Conservation (phyloP, 192 early-diverging fungal species). For the Podochytrium sp. region DNA sequence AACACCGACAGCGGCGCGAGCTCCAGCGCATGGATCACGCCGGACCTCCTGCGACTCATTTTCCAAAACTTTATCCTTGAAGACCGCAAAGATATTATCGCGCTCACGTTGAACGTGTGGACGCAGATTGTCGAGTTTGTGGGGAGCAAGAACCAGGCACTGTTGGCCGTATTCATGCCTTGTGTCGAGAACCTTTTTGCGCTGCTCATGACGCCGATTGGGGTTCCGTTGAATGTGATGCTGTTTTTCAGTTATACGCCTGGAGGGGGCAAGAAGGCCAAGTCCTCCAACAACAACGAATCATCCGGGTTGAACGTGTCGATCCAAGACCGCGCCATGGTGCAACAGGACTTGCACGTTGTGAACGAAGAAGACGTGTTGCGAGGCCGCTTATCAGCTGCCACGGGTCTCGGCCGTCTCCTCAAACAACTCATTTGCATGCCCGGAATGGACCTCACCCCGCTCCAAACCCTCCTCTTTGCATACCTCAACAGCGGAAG, state of each 20-base stretch:
- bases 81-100: conserved; percentile 66
- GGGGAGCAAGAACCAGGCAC: conserved; percentile 25
- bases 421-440: conserved; percentile 63
- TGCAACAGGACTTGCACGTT: conserved; percentile 86
- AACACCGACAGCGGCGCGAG: neutral
- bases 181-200: conserved; percentile 62
- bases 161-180: neutral
- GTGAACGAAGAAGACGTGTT: conserved; percentile 76
- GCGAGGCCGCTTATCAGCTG: conserved; percentile 77
- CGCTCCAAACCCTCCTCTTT: conserved; percentile 55
- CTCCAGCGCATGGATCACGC: conserved; percentile 52
- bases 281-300: neutral
- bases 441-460: neutral
- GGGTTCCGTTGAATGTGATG: conserved; percentile 68
- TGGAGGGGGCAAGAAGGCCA: conserved; percentile 7
- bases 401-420: conserved; percentile 75
- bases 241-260: conserved; percentile 42
- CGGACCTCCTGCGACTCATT: conserved; percentile 70
- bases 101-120: conserved; percentile 73
- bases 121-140: conserved; percentile 49
- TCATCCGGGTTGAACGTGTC: conserved; percentile 66
- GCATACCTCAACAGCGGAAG: conserved; percentile 70
- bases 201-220: conserved; percentile 84
- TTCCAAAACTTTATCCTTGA: conserved; percentile 96
- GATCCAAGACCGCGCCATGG: conserved; percentile 85